Conservation (phyloP, 2,329 filamentous ascomycete genomes). For the Aspergillus sp. region DNA sequence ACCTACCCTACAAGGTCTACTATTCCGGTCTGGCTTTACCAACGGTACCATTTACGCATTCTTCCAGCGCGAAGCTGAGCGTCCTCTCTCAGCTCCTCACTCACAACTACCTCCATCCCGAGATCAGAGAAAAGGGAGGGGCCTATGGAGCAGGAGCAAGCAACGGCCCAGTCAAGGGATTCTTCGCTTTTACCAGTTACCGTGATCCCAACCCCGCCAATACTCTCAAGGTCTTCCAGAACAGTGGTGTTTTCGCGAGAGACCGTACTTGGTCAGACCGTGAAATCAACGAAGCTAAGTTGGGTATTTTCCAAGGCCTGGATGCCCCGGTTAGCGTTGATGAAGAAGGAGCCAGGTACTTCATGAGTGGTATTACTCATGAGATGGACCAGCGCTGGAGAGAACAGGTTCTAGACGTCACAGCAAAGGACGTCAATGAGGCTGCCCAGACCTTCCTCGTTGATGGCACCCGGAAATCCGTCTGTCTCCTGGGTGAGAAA, state of each 20-base stretch:
- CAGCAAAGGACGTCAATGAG: constrained; percentile 72
- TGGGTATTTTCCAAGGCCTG: constrained; percentile 87
- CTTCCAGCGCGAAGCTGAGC: constrained; percentile 75
- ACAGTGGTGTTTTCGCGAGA: constrained; percentile 78
- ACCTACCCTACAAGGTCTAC: constrained; percentile 94
- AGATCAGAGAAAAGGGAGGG: constrained; percentile 96
- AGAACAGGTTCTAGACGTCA: constrained; percentile 84
- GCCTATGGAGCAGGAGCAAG: constrained; percentile 93
- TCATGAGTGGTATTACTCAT: constrained; percentile 80
- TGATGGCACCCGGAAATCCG: constrained; percentile 61
- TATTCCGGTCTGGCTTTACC: constrained; percentile 82
- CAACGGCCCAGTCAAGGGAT: constrained; percentile 72
- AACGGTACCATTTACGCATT: constrained; percentile 78
- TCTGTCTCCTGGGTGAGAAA: constrained; percentile 77
- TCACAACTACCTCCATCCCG: constrained; percentile 94
- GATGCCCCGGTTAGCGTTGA: constrained; percentile 88
- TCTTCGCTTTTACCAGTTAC: constrained; percentile 96
- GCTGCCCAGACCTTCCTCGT: constrained; percentile 83
- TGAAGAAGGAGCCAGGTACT: constrained; percentile 81
- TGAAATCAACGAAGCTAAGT: constrained; percentile 93
- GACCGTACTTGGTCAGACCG: constrained; percentile 78
- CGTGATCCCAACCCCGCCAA: constrained; percentile 93
- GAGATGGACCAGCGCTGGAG: constrained; percentile 85
- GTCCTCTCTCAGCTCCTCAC: constrained; percentile 90
- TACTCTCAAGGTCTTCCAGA: constrained; percentile 78